Base-by-base conservation (phyloP, 768 basidiomycete genomes). In the Fomitopsis serialis region DNA sequence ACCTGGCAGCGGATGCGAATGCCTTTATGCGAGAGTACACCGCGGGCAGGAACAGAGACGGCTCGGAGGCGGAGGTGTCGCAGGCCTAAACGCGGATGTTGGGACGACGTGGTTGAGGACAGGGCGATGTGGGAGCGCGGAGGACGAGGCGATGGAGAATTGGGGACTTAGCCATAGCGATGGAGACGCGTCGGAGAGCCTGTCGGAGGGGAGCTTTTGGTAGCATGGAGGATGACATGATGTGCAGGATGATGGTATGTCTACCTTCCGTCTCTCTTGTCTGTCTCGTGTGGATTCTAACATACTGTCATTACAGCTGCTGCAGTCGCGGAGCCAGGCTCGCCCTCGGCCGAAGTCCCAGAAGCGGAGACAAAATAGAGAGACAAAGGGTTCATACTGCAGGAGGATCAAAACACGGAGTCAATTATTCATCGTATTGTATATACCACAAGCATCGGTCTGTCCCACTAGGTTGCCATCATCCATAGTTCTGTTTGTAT, bases 111-210 rank as follows among this genome's bases (percentile, higher is more conserved):
- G 19, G 58, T 57, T 12, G 55, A 52, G 9, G 32, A 36, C 4
- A 52, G 17, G 3, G 50, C n/a, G 1, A n/a, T 23, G 10, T 63
- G 53, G 57, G 57, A 55, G 65, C 45, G 36, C 57, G 12, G 61
- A 55, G 4, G 58, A 43, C 6, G 58, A 57, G 37, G 58, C 57
- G 15, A 62, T 63, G 23, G 75, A 74, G 44, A 73, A 73, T 66
- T 72, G 68, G n/a, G 66, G 72, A 12, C 40, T 63, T 40, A 75
- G 73, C 35, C 44, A 61, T 40, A 75, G 73, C 35, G 77, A 78
- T 48, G 71, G 72, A 19, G 55, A 58, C 15, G 61, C 47, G 13
- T 51, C 56, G 13, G 67, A 66, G 52, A 55, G 54, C 21, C 22
- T 55, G n/a, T 60, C 59, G 24, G 55, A 60, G 24, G 59, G 53